Percentiles rank a stretch among this genome's conserved stretches.
These are phyloP conservation scores for Eucalyptus guilfoylei DNA, from an alignment of 345 rosid genomes.

Conservation along the genomic window DNA sequence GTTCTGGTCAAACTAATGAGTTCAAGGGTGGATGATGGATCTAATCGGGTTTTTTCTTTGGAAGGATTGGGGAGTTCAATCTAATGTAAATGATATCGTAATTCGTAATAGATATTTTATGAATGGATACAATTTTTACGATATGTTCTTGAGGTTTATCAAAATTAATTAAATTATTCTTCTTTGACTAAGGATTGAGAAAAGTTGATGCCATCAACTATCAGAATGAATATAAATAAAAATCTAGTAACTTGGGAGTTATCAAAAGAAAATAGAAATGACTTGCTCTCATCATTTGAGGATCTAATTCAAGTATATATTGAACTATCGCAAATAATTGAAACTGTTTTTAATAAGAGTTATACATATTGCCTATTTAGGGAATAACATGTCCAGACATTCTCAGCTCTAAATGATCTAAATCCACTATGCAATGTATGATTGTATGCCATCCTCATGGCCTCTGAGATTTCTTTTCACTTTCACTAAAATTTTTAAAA, in stretches of 20 bases:
- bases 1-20: background rate
- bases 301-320: background rate
- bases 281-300: background rate
- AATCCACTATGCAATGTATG: background rate
- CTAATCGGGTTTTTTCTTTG: background rate
- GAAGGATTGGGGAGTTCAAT: background rate
- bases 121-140: background rate
- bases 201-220: background rate
- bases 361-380: background rate
- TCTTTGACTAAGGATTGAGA: background rate
- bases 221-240: background rate
- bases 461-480: background rate
- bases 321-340: background rate
- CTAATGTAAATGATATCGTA: background rate
- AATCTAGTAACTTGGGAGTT: background rate
- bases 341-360: background rate
- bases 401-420: background rate
- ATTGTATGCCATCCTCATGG: background rate
- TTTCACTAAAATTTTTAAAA: background rate
- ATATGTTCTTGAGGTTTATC: background rate
- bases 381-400: background rate
- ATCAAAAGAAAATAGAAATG: background rate
- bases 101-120: background rate
- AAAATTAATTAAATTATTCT: background rate
- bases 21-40: background rate